Evolutionary conservation across 2,329 filamentous ascomycete genomes (phyloP).

Genomic region (Septoria linicola): DNA sequence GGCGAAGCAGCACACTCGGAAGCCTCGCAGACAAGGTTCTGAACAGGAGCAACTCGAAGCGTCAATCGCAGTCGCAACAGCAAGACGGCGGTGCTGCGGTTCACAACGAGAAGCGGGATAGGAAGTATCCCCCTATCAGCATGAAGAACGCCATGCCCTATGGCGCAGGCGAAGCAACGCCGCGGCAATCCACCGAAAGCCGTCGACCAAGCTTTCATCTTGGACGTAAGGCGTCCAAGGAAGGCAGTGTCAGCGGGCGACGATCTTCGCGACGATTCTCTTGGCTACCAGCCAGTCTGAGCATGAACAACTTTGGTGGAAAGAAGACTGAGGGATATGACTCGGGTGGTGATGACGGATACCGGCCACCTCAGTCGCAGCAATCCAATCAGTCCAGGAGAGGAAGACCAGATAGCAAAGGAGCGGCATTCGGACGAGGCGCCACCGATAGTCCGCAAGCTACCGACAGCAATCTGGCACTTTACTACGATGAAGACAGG

Average conservation of each 20-base stretch:
- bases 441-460: conserved; percentile 46
- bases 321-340: conserved; percentile 40
- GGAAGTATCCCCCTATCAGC: conserved; percentile 84
- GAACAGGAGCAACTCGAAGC: conserved; percentile 58
- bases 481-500: conserved; percentile 43
- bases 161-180: conserved; percentile 52
- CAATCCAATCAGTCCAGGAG: conserved; percentile 31
- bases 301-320: conserved; percentile 43
- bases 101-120: conserved; percentile 59
- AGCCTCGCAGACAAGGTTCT: conserved; percentile 77
- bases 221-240: conserved; percentile 47
- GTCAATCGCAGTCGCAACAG: conserved; percentile 34
- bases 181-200: conserved; percentile 50
- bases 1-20: conserved; percentile 60
- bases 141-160: conserved; percentile 72
- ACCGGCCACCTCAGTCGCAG: conserved; percentile 27
- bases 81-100: conserved; percentile 46
- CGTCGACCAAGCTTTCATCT: conserved; percentile 53
- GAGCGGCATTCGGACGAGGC: conserved; percentile 47
- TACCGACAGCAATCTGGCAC: conserved; percentile 46
- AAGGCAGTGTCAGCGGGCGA: conserved; percentile 31
- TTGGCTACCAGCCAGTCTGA: conserved; percentile 51
- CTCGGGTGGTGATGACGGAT: conserved; percentile 33
- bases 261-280: conserved; percentile 51
- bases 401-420: conserved; percentile 38